Conservation (phyloP, 306 rosid species). For the Vigna reflexopilosa region DNA sequence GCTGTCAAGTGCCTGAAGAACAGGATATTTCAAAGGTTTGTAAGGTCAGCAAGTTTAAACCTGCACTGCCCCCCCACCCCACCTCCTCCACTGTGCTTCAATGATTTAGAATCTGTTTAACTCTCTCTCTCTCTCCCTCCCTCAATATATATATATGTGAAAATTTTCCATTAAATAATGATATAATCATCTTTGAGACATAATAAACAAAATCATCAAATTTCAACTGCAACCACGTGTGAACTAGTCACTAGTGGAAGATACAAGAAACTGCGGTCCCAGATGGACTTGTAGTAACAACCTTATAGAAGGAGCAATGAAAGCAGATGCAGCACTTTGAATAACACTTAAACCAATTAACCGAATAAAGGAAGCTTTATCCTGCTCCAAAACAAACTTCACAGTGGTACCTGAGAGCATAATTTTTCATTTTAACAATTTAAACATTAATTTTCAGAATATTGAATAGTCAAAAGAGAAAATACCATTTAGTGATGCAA, state of each 20-base stretch:
- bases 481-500: conserved; percentile 92
- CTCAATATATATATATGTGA: neutral
- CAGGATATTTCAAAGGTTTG: conserved; percentile 34
- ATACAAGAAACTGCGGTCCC: conserved; percentile 15
- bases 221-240: conserved; percentile 27
- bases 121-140: neutral
- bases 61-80: neutral
- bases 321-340: conserved; percentile 90
- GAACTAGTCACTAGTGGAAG: conserved; percentile 25
- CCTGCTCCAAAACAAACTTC: conserved; percentile 94
- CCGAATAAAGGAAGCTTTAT: conserved; percentile 80
- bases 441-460: conserved; percentile 26
- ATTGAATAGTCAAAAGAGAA: conserved; percentile 20
- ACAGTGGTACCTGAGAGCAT: conserved; percentile 85
- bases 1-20: conserved; percentile 83
- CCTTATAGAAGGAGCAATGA: conserved; percentile 95
- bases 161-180: conserved; percentile 30
- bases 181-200: conserved; percentile 9
- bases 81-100: neutral
- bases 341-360: conserved; percentile 88
- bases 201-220: neutral
- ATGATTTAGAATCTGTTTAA: conserved; percentile 28
- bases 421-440: conserved; percentile 41
- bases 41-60: neutral
- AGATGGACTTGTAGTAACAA: conserved; percentile 36